A percentile compares a stretch with the other conserved stretches of the same genome.
Evolutionary conservation across 306 rosid genomes (phyloP).

Genomic region (Prunus padus): DNA sequence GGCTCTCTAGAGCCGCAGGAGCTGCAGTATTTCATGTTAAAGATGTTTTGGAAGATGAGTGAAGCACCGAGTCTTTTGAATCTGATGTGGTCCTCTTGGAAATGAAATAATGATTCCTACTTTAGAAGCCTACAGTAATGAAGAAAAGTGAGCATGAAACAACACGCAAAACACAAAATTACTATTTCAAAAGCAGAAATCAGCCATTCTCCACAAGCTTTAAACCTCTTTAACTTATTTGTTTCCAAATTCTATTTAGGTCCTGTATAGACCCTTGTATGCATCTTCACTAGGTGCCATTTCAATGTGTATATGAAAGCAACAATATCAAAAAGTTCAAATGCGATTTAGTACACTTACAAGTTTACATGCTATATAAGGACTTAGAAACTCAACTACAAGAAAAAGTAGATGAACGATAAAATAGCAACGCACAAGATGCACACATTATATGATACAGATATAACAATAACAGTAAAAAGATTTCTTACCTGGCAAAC

Average conservation of each 20-base stretch:
- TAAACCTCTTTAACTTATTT: no score
- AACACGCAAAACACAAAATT: no score
- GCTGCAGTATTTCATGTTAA: slow-evolving; percentile 36
- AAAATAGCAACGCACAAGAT: no score
- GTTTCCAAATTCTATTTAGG: no score
- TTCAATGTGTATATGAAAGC: background rate
- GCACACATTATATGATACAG: slow-evolving; percentile 10
- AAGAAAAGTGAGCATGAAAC: no score
- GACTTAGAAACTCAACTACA: no score
- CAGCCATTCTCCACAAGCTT: no score
- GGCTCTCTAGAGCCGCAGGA: slow-evolving; percentile 46
- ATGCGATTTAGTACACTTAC: background rate
- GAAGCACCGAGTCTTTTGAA: slow-evolving; percentile 47
- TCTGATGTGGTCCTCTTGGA: slow-evolving; percentile 55
- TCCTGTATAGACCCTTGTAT: no score
- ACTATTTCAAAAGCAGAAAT: no score
- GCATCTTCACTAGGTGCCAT: no score
- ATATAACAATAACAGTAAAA: slow-evolving; percentile 15
- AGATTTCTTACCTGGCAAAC: slow-evolving; percentile 83
- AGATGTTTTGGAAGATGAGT: slow-evolving; percentile 52
- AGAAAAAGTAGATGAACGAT: no score
- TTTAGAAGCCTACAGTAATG: slow-evolving; percentile 5
- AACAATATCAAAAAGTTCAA: background rate
- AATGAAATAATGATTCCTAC: slow-evolving; percentile 61
- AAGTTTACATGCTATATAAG: background rate